Evolutionary conservation across 768 basidiomycete species (phyloP).

Genomic region (Scleroderma bovista): DNA sequence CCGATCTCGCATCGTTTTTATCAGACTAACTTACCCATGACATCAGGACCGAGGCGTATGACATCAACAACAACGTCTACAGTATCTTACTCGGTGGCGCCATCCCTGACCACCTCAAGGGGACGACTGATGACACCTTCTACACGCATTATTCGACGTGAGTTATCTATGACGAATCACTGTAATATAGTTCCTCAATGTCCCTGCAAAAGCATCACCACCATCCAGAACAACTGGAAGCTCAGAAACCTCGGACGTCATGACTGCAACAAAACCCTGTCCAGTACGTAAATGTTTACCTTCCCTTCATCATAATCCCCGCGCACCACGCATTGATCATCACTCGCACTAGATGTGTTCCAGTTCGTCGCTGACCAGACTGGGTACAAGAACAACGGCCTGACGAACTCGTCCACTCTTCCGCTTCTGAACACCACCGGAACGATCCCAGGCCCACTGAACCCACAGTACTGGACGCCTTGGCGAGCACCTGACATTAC

Average conservation of each 20-base stretch:
- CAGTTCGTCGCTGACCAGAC: slow-evolving; percentile 43
- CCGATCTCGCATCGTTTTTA: background rate
- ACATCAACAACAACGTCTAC: slow-evolving; percentile 43
- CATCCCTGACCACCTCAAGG: slow-evolving; percentile 36
- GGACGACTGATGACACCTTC: slow-evolving; percentile 46
- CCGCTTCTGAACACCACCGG: slow-evolving; percentile 39
- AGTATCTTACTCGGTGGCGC: slow-evolving; percentile 41
- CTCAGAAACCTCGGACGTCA: slow-evolving; percentile 55
- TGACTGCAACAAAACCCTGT: slow-evolving; percentile 43
- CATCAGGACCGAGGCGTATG: slow-evolving; percentile 25
- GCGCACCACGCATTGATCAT: background rate
- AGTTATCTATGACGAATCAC: background rate
- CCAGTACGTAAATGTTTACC: slow-evolving; percentile 6
- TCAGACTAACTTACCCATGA: background rate
- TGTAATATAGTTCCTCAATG: background rate
- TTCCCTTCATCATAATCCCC: background rate
- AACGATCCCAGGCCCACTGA: slow-evolving; percentile 40
- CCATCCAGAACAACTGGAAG: slow-evolving; percentile 57
- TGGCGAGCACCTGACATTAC: slow-evolving; percentile 38
- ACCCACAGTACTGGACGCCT: slow-evolving; percentile 35
- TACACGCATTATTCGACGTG: slow-evolving; percentile 56
- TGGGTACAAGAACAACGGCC: slow-evolving; percentile 36
- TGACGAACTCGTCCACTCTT: slow-evolving; percentile 18
- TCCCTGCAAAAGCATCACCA: slow-evolving; percentile 32
- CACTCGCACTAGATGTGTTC: slow-evolving; percentile 43